A percentile compares a stretch with the other conserved stretches of the same genome.
Conservation (phyloP, 139 green algal species). For the Chlamydomonas urium region DNA sequence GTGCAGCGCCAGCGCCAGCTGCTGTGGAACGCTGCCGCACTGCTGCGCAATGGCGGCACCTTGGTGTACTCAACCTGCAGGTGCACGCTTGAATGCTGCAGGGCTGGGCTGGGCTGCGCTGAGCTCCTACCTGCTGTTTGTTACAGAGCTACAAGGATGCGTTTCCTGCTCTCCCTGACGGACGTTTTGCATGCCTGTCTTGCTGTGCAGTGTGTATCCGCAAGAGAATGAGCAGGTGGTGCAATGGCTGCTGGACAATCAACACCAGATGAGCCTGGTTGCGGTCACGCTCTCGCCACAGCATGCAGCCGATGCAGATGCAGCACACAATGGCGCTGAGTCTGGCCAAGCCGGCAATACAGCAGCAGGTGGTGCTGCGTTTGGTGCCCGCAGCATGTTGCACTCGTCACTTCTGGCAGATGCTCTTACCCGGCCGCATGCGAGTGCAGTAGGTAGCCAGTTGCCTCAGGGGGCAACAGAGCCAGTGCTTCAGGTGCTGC, state of each 20-base stretch:
- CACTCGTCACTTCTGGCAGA: not conserved
- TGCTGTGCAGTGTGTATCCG: not conserved
- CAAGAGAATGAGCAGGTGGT: slow-evolving; percentile 10
- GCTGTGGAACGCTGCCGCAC: slow-evolving; percentile 54
- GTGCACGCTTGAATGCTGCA: slow-evolving; percentile 84
- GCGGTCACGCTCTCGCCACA: not conserved
- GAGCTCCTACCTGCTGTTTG: too few relatives aligned
- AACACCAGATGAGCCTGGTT: not conserved
- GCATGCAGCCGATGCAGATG: not conserved
- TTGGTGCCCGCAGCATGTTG: not conserved
- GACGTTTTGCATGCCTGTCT: too few relatives aligned
- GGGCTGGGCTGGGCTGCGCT: too few relatives aligned
- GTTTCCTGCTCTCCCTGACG: too few relatives aligned
- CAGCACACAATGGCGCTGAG: not conserved
- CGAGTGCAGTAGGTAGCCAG: not conserved
- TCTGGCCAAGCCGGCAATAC: not conserved
- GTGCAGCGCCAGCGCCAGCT: slow-evolving; percentile 55
- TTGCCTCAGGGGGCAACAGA: not conserved
- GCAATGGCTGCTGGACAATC: not conserved
- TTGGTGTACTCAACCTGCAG: slow-evolving; percentile 85
- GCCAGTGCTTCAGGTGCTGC: not conserved
- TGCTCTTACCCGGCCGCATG: not conserved
- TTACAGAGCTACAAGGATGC: too few relatives aligned
- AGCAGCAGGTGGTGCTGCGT: not conserved
- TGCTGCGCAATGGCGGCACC: slow-evolving; percentile 67